phyloP scores from a whole-genome alignment of 2,329 filamentous ascomycete genomes.

The Colletotrichum sp. region DNA sequence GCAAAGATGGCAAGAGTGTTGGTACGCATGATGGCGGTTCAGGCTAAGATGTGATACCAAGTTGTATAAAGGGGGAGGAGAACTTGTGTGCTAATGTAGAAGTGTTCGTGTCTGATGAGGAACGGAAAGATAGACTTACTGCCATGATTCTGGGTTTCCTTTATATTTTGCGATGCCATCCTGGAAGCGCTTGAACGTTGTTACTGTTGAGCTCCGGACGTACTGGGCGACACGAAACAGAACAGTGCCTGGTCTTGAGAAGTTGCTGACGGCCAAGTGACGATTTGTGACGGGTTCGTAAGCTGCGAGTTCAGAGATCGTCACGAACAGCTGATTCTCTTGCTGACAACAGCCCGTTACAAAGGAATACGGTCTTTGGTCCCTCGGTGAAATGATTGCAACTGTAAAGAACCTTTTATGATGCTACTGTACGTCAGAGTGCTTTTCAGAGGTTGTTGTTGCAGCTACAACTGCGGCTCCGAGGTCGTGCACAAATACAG shows the following conservation, averaged over 20 bases:
- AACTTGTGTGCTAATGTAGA: background rate
- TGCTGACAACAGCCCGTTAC: background rate
- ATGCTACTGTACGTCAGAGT: rapidly evolving
- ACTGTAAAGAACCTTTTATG: background rate
- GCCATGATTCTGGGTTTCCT: background rate
- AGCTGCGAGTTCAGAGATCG: background rate
- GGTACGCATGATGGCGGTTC: background rate
- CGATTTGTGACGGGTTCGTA: background rate
- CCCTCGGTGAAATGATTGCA: background rate
- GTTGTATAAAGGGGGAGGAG: rapidly evolving
- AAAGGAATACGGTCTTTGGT: rapidly evolving
- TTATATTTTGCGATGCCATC: background rate
- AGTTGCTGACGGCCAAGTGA: background rate
- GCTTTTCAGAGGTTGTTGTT: background rate
- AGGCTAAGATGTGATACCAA: rapidly evolving
- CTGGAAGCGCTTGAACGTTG: background rate
- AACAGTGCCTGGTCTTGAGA: background rate
- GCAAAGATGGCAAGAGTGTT: background rate
- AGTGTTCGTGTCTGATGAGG: background rate
- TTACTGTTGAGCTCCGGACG: background rate
- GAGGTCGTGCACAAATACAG: rapidly evolving
- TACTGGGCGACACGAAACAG: background rate
- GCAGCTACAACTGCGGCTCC: background rate
- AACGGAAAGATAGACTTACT: background rate
- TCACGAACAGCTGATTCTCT: background rate